These are phyloP conservation scores for Nakaseomyces sp. DNA, from an alignment of 1,139 yeast species.

Conservation along the genomic window DNA sequence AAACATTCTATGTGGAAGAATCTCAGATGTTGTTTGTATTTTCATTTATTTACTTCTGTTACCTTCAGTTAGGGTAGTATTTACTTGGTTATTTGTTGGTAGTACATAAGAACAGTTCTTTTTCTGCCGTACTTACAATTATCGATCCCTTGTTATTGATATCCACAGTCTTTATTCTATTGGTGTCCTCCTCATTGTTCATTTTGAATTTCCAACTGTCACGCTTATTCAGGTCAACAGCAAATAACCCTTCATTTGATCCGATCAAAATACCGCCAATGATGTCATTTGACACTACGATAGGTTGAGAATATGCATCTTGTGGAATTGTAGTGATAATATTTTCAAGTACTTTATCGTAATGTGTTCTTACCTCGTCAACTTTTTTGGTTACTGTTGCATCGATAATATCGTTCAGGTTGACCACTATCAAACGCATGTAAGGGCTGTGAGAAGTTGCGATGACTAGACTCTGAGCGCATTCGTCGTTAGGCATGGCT, in stretches of 20 bases:
- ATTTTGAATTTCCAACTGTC: conserved; percentile 29
- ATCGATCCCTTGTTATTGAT: neutral
- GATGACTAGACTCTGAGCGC: conserved; percentile 35
- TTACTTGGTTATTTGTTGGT: no score
- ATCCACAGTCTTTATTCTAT: neutral
- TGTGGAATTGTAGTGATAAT: conserved; percentile 58
- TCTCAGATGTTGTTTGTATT: no score
- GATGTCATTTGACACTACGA: conserved; percentile 36
- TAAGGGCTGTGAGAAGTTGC: conserved; percentile 73
- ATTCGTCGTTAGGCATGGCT: conserved; percentile 13
- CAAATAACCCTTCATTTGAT: conserved; percentile 64
- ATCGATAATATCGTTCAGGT: conserved; percentile 10
- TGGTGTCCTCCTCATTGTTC: conserved; percentile 4
- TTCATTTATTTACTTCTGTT: no score
- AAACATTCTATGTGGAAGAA: no score
- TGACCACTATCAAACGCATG: conserved; percentile 52
- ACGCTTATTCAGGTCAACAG: conserved; percentile 41
- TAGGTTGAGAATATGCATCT: conserved; percentile 57
- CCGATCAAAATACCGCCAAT: conserved; percentile 52
- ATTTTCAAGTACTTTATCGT: conserved; percentile 46
- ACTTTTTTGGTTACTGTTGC: neutral
- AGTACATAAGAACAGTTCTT: neutral
- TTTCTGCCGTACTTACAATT: neutral
- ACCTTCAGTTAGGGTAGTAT: no score
- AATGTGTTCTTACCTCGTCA: conserved; percentile 17